Base-by-base conservation (phyloP, 768 basidiomycete species). In the Krasilnikovozyma curviuscula region DNA sequence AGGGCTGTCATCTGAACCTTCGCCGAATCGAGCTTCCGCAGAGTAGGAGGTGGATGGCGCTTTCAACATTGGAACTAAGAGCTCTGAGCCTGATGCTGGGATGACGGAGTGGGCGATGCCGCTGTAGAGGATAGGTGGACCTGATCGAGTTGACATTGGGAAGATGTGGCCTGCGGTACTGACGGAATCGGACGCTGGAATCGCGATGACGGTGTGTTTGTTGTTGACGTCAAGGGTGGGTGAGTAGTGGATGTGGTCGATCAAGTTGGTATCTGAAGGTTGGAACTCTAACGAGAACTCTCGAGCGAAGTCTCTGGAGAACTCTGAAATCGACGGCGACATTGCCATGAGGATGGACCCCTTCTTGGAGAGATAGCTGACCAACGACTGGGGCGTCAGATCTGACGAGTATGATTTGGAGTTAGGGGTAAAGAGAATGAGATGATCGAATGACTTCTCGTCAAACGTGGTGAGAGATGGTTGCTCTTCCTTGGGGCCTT, bases 251-350 rank as follows among this genome's bases (percentile, higher is more conserved):
- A 86, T 83, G 64, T 91, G 83, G 3, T 88, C 89, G 53, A 91
- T 61, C 41, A 93, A 73, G 2, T 79, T 78, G 0, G 79, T 79
- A 1, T 78, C 78, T 2, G 85, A 81, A 5, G 85, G 83, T 16
- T 83, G 81, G 23, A 84, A 78, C 44, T 85, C 74, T 48, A 97
- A 71, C 31, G 81, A 82, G 70, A 97, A 97, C 68, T 98, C 93
- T 41, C 83, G 64, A 0, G 86, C 83, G 46, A 91, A 89, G 68
- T 34, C 81, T 69, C 2, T 77, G 78, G 65, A 80, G 73, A 66
- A 74, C 78, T 56, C 67, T 7, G 64, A 57, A 33, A 66, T 45
- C 21, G 49, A 33, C 12, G 79, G 68, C 2, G 83, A 80, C 50
- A 91, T 73, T 3, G 79, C 75, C 56, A 93, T 66, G 55, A 98